These are phyloP conservation scores for Nelumbo lutea DNA, from an alignment of 164 flowering plant genomes.

Conservation along the genomic window DNA sequence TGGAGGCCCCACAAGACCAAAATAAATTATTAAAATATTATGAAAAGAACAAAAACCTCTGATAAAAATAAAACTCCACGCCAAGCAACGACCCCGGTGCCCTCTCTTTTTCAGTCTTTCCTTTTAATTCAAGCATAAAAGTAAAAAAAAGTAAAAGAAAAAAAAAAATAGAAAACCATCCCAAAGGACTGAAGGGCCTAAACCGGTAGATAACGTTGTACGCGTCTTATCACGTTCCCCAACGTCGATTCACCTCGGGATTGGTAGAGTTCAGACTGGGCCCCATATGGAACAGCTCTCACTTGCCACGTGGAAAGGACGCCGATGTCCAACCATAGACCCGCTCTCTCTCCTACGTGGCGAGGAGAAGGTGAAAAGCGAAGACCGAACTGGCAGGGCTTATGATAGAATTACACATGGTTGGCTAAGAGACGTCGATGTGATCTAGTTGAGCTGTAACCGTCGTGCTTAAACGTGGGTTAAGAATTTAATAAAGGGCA, in stretches of 20 bases:
- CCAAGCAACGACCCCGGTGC: constrained; percentile 44
- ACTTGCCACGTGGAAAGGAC: constrained; percentile 22
- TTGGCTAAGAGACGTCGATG: constrained; percentile 15
- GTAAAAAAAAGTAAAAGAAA: not conserved
- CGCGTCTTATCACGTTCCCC: not conserved
- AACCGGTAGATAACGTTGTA: constrained; percentile 10
- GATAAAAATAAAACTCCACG: constrained; percentile 25
- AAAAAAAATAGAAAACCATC: constrained; percentile 4
- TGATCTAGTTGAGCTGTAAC: constrained; percentile 41
- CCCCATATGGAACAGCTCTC: constrained; percentile 12
- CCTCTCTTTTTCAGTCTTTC: constrained; percentile 34
- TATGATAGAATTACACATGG: constrained; percentile 18
- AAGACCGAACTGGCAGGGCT: constrained; percentile 6
- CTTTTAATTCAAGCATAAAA: constrained; percentile 38
- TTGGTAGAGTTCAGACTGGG: constrained; percentile 7
- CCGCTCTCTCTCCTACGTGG: constrained; percentile 16
- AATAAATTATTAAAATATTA: constrained; percentile 2
- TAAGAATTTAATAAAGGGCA: constrained; percentile 16
- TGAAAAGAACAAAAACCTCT: constrained; percentile 3
- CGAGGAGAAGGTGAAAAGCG: constrained; percentile 9
- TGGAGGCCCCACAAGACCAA: constrained; percentile 20
- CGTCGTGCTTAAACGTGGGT: constrained; percentile 73
- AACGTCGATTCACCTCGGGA: constrained; percentile 13
- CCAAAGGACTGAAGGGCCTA: not conserved
- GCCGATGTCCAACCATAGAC: constrained; percentile 11